Percentiles rank a stretch among this genome's conserved stretches.
phyloP scores from a whole-genome alignment of 2,329 filamentous ascomycete species.

The Fusarium equiseti region DNA sequence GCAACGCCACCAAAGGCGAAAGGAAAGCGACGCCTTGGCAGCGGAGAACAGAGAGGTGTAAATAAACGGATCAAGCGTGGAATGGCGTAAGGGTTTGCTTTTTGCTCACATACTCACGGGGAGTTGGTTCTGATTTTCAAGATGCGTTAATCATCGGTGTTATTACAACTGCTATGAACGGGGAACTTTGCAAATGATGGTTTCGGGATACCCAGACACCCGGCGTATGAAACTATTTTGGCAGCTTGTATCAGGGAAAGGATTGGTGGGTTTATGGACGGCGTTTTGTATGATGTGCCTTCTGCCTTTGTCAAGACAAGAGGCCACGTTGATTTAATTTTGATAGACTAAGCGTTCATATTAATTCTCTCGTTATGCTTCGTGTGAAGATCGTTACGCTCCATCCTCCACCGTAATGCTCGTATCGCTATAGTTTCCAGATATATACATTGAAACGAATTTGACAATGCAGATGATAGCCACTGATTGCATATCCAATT shows the following conservation, averaged over 20 bases:
- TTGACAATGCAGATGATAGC: neutral
- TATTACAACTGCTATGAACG: conserved; percentile 28
- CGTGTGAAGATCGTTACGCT: conserved; percentile 40
- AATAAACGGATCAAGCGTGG: conserved; percentile 41
- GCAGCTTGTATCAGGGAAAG: conserved; percentile 16
- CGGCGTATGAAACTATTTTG: conserved; percentile 37
- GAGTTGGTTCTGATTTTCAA: conserved; percentile 26
- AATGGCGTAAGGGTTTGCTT: conserved; percentile 13
- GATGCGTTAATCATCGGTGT: conserved; percentile 1
- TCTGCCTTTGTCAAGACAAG: neutral
- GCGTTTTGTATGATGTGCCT: conserved; percentile 8
- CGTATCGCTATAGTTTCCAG: conserved; percentile 18
- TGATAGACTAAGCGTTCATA: conserved; percentile 41
- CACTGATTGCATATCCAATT: conserved; percentile 2
- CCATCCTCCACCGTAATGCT: conserved; percentile 14
- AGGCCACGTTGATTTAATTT: conserved; percentile 3
- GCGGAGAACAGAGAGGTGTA: conserved; percentile 18
- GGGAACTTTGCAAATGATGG: conserved; percentile 25
- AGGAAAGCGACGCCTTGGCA: conserved; percentile 34
- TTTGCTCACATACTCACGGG: conserved; percentile 19
- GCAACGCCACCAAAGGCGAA: conserved; percentile 11
- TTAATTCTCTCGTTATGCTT: conserved; percentile 43
- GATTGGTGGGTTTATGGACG: neutral
- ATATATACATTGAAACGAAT: conserved; percentile 20
- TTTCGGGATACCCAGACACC: conserved; percentile 45